phyloP scores from a whole-genome alignment of 495 filamentous ascomycete species.

The Penicillium simplicissimum region DNA sequence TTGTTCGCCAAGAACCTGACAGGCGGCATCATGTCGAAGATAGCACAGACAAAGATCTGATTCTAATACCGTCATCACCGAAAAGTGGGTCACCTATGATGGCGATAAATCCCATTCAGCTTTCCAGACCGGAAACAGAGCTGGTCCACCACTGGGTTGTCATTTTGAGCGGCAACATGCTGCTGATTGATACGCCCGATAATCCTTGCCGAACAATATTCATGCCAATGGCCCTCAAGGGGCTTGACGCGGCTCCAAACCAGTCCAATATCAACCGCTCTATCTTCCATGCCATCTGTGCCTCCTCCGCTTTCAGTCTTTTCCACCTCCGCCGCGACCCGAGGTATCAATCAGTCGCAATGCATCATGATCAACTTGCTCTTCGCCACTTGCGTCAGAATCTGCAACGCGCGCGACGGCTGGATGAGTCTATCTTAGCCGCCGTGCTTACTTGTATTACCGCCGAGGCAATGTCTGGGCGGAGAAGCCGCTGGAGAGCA shows the following conservation, averaged over 20 bases:
- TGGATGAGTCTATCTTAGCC: conserved; percentile 26
- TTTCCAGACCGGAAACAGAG: conserved; percentile 26
- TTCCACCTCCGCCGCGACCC: conserved; percentile 24
- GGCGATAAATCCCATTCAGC: conserved; percentile 10
- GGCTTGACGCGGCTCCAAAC: conserved; percentile 13
- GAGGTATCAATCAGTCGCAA: conserved; percentile 29
- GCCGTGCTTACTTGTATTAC: conserved; percentile 29
- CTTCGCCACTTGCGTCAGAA: conserved; percentile 26
- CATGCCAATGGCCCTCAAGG: conserved; percentile 29
- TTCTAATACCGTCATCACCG: background rate
- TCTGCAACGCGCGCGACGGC: conserved; percentile 16
- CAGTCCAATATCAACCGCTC: conserved; percentile 28
- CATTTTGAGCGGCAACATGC: conserved; percentile 31
- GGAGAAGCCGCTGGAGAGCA: conserved; percentile 28
- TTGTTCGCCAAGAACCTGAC: background rate
- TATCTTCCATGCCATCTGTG: conserved; percentile 35
- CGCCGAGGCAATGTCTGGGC: conserved; percentile 32
- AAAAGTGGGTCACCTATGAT: background rate
- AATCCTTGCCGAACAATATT: conserved; percentile 30
- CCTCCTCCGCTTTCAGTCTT: conserved; percentile 34
- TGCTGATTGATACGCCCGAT: conserved; percentile 27
- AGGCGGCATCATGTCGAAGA: background rate
- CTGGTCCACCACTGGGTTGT: conserved; percentile 32
- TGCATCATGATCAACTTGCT: conserved; percentile 28
- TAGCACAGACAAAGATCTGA: background rate